phyloP scores from a whole-genome alignment of 768 basidiomycete genomes.

The Lactifluus subvellereus region DNA sequence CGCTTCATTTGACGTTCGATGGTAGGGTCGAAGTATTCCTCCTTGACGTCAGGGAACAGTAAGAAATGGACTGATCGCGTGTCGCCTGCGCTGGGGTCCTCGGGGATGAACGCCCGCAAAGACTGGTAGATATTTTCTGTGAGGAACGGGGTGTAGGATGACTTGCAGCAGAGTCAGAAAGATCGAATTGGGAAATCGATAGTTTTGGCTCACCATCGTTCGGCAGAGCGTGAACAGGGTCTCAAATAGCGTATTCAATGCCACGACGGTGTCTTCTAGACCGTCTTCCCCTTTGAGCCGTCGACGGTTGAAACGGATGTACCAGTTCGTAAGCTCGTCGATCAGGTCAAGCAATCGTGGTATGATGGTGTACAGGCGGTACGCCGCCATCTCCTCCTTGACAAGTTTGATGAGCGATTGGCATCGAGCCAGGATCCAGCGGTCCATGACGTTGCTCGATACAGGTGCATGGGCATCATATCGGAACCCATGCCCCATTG shows the following conservation, averaged over 20 bases:
- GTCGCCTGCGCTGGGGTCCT: constrained; percentile 63
- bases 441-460: constrained; percentile 94
- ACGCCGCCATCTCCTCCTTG: constrained; percentile 92
- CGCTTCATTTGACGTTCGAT: constrained; percentile 93
- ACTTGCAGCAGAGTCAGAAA: constrained; percentile 41
- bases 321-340: constrained; percentile 98
- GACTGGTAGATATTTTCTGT: constrained; percentile 96
- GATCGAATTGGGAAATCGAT: neutral
- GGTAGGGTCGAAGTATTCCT: constrained; percentile 89
- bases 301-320: constrained; percentile 97
- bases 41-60: constrained; percentile 86
- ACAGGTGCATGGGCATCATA: constrained; percentile 84
- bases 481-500: constrained; percentile 65
- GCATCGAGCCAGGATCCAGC: constrained; percentile 97
- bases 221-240: constrained; percentile 89
- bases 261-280: constrained; percentile 75
- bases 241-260: constrained; percentile 95
- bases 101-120: constrained; percentile 77
- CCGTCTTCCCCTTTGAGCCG: constrained; percentile 95
- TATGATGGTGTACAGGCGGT: constrained; percentile 95
- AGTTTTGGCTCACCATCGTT: constrained; percentile 70
- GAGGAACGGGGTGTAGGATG: constrained; percentile 97
- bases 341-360: constrained; percentile 89
- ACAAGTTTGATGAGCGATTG: constrained; percentile 93
- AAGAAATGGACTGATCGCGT: constrained; percentile 94